These are phyloP conservation scores for Eudorina sp. DNA, from an alignment of 139 green algal species.

Conservation along the genomic window DNA sequence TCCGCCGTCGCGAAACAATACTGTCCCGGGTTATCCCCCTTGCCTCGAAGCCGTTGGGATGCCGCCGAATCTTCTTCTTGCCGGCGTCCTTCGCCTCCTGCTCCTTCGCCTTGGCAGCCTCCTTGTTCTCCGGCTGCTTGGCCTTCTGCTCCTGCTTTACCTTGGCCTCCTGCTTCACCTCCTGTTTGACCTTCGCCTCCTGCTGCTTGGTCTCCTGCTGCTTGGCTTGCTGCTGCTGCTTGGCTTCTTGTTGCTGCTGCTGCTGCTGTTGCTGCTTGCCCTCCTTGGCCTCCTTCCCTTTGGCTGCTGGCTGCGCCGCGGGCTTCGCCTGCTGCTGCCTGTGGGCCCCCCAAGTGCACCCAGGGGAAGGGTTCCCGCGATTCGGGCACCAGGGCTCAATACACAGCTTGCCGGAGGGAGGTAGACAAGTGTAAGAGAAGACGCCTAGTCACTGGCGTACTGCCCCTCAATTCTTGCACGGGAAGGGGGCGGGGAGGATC, in stretches of 20 bases:
- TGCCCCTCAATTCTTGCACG: too few species aligned
- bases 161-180: neutral
- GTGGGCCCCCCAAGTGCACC: too few species aligned
- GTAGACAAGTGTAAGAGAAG: too few species aligned
- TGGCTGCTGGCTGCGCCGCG: conserved; percentile 3
- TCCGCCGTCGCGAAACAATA: too few species aligned
- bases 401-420: too few species aligned
- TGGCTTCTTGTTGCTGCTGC: conserved; percentile 9
- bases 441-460: too few species aligned
- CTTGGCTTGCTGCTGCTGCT: conserved; percentile 43
- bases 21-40: too few species aligned
- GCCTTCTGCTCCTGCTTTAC: conserved; percentile 26
- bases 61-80: conserved; percentile 63
- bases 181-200: conserved; percentile 42
- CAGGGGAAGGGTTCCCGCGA: too few species aligned
- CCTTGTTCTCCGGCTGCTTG: conserved; percentile 46
- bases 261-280: conserved; percentile 24
- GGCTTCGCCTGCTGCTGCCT: conserved; percentile 1
- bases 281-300: conserved; percentile 3
- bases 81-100: neutral
- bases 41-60: conserved; percentile 66
- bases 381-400: too few species aligned
- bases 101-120: neutral
- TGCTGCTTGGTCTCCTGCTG: neutral
- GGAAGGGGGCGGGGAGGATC: too few species aligned